A percentile compares a stretch with the other conserved stretches of the same genome.
Conservation (phyloP, 2,329 filamentous ascomycete genomes). For the Ophiostoma perfectum region DNA sequence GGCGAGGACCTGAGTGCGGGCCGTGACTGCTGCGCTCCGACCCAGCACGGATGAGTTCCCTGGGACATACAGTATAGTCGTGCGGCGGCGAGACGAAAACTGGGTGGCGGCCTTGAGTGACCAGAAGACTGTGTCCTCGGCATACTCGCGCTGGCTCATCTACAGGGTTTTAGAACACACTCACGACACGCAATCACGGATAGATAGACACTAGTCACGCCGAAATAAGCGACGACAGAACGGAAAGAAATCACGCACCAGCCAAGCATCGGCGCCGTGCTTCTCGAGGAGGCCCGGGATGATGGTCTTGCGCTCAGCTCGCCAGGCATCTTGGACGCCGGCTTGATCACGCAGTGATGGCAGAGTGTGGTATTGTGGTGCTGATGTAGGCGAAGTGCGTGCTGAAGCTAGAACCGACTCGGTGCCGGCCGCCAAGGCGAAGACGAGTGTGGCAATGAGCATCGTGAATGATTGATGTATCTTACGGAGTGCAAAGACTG, state of each 20-base stretch:
- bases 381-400: background rate
- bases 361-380: conserved; percentile 34
- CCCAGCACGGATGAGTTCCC: conserved; percentile 34
- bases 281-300: conserved; percentile 42
- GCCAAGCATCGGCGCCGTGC: conserved; percentile 45
- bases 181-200: too few relatives aligned
- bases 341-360: conserved; percentile 43
- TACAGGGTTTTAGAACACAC: conserved; percentile 25
- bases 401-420: background rate
- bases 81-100: conserved; percentile 47
- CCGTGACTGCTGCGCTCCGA: background rate
- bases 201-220: background rate
- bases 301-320: conserved; percentile 37
- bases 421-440: conserved; percentile 14
- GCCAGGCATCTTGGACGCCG: conserved; percentile 41
- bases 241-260: conserved; percentile 33
- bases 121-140: conserved; percentile 49
- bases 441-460: background rate
- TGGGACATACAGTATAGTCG: conserved; percentile 46
- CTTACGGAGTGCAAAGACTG: background rate
- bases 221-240: background rate
- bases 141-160: conserved; percentile 49
- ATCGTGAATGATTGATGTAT: background rate
- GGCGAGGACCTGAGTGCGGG: conserved; percentile 15
- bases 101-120: conserved; percentile 42